These are phyloP conservation scores for Gracilaria domingensis DNA, from an alignment of 23 red algal species.

Conservation along the genomic window DNA sequence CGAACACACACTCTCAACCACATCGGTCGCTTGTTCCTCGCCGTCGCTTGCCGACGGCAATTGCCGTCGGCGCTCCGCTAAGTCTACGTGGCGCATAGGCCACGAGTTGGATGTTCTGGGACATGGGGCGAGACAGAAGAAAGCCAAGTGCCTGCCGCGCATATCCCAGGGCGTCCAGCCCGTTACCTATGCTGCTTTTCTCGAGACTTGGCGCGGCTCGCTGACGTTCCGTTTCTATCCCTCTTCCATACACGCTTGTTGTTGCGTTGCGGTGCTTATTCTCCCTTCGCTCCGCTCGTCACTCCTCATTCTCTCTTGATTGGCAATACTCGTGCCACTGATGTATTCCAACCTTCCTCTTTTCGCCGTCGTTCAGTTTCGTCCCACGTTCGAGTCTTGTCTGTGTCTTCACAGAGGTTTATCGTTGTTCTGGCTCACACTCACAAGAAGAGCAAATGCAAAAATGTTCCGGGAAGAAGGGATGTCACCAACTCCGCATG, in stretches of 20 bases:
- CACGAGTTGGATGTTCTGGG: constrained; percentile 47
- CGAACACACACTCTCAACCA: background rate
- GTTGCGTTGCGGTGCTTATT: background rate
- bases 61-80: background rate
- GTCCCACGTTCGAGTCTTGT: background rate
- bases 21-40: background rate
- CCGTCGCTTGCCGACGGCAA: background rate
- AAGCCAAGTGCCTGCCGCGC: background rate
- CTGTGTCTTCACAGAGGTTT: background rate
- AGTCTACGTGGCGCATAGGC: background rate
- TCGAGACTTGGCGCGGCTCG: constrained; percentile 8
- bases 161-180: constrained; percentile 31
- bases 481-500: background rate
- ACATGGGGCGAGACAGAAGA: background rate
- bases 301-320: background rate
- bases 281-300: background rate
- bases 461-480: background rate
- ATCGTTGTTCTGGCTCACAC: background rate
- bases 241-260: background rate
- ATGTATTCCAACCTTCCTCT: background rate
- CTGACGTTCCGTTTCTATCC: background rate
- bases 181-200: constrained; percentile 14
- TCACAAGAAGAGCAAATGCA: background rate
- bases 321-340: background rate
- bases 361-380: background rate